Percentiles rank a stretch among this genome's conserved stretches.
These are phyloP conservation scores for Trichosporon coremiiforme DNA, from an alignment of 1,284 basidiomycete species.

Conservation along the genomic window DNA sequence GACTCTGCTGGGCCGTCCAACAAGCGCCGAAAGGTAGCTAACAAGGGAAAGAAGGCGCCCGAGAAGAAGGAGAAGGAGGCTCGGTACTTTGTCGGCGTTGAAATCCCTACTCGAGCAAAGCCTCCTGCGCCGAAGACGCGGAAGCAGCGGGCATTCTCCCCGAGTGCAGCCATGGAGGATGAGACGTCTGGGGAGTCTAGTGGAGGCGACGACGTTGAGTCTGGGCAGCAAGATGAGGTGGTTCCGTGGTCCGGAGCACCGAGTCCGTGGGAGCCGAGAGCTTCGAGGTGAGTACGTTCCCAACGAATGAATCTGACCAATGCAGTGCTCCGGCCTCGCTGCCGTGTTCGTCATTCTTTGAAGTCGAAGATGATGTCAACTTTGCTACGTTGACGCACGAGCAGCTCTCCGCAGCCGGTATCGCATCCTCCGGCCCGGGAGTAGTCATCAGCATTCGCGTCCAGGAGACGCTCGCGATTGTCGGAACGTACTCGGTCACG, in stretches of 20 bases:
- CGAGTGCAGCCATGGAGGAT: conserved; percentile 36
- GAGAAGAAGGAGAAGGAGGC: conserved; percentile 23
- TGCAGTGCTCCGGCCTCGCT: conserved; percentile 4
- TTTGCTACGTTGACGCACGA: conserved; percentile 25
- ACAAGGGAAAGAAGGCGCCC: conserved; percentile 20
- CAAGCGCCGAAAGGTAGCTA: conserved; percentile 26
- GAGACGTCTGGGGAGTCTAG: conserved; percentile 15
- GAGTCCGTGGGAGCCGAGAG: conserved; percentile 25
- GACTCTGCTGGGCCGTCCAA: conserved; percentile 20
- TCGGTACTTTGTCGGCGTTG: conserved; percentile 2
- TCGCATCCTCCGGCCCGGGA: conserved; percentile 34
- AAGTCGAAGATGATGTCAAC: conserved; percentile 38
- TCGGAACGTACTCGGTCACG: conserved; percentile 47
- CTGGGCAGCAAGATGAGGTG: conserved; percentile 31
- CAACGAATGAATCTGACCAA: conserved; percentile 7
- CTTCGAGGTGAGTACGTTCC: conserved; percentile 19
- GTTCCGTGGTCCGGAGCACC: conserved; percentile 35
- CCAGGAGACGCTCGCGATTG: conserved; percentile 44
- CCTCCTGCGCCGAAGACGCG: conserved; percentile 1
- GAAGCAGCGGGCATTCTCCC: conserved; percentile 38
- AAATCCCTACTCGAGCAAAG: neutral
- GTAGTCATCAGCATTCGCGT: conserved; percentile 42
- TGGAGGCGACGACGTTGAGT: conserved; percentile 25
- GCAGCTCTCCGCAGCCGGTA: conserved; percentile 31
- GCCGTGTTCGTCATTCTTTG: conserved; percentile 35